A percentile compares a stretch with the other conserved stretches of the same genome.
phyloP scores from a whole-genome alignment of 768 basidiomycete genomes.

The Pulveroboletus sp. region DNA sequence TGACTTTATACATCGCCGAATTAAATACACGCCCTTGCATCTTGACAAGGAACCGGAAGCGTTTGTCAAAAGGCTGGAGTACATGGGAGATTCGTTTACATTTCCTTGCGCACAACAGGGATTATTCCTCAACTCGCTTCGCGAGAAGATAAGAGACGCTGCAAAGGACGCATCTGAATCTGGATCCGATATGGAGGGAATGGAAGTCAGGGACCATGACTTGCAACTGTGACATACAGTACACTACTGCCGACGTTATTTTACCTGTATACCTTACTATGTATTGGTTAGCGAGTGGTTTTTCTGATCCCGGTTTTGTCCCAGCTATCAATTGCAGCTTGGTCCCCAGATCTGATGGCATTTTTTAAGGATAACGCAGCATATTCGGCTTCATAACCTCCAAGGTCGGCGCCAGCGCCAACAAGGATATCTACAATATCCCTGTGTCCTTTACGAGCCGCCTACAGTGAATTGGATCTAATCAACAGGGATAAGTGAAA shows the following conservation, averaged over 20 bases:
- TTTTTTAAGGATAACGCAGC: conserved; percentile 44
- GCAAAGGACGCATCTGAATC: conserved; percentile 20
- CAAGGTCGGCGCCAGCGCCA: conserved; percentile 71
- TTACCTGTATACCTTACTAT: conserved; percentile 15
- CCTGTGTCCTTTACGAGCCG: conserved; percentile 69
- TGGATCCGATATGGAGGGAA: conserved; percentile 26
- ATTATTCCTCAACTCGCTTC: conserved; percentile 63
- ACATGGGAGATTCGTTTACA: conserved; percentile 62
- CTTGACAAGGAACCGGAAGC: conserved; percentile 60
- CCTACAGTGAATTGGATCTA: conserved; percentile 38
- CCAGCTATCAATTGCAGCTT: conserved; percentile 51
- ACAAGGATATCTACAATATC: conserved; percentile 61
- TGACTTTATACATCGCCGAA: conserved; percentile 30
- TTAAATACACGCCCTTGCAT: conserved; percentile 59
- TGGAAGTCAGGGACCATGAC: conserved; percentile 23
- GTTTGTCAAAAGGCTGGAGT: conserved; percentile 58
- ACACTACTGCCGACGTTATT: background rate
- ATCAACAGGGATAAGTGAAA: background rate
- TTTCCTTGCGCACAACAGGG: conserved; percentile 66
- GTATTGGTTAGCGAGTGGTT: conserved; percentile 6
- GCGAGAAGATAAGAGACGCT: conserved; percentile 46
- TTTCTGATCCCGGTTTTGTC: conserved; percentile 43
- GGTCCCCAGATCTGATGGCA: conserved; percentile 41
- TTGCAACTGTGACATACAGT: conserved; percentile 2
- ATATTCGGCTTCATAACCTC: conserved; percentile 59